Evolutionary conservation across 179 eudicot genomes (phyloP).

Genomic region (Drosera spatulata): DNA sequence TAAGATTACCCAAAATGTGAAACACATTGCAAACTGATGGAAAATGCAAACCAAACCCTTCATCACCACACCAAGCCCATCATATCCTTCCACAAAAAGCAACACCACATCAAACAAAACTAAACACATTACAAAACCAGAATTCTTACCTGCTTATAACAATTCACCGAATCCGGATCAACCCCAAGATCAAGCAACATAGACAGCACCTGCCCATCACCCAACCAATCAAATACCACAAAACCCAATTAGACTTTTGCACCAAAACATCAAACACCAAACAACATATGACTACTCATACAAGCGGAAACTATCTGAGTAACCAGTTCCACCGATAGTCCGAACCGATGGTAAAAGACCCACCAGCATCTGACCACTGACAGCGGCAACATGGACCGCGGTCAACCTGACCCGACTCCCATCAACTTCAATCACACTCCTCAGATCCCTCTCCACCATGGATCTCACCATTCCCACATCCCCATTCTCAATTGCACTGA

Average conservation of each 20-base stretch:
- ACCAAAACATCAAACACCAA: not conserved
- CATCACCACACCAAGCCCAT: too few relatives aligned
- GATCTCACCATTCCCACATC: not conserved
- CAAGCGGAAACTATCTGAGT: not conserved
- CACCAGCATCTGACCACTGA: slow-evolving; percentile 65
- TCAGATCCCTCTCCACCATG: not conserved
- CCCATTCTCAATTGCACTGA: not conserved
- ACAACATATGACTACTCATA: not conserved
- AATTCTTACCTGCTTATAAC: slow-evolving; percentile 6
- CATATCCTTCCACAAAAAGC: too few relatives aligned
- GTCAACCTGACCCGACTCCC: slow-evolving; percentile 42
- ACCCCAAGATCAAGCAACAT: slow-evolving; percentile 7
- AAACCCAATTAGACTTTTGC: not conserved
- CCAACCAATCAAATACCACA: not conserved
- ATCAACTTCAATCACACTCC: not conserved
- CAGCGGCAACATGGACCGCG: slow-evolving; percentile 70
- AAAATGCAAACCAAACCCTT: not conserved
- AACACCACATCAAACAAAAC: too few relatives aligned
- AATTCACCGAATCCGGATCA: slow-evolving; percentile 6
- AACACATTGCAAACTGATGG: not conserved
- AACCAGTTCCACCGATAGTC: not conserved
- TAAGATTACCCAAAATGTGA: not conserved
- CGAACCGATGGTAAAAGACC: not conserved
- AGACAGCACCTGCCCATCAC: slow-evolving; percentile 6
- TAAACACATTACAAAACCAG: too few relatives aligned